These are phyloP conservation scores for Lentinula guzmanii DNA, from an alignment of 768 basidiomycete species.

Conservation along the genomic window DNA sequence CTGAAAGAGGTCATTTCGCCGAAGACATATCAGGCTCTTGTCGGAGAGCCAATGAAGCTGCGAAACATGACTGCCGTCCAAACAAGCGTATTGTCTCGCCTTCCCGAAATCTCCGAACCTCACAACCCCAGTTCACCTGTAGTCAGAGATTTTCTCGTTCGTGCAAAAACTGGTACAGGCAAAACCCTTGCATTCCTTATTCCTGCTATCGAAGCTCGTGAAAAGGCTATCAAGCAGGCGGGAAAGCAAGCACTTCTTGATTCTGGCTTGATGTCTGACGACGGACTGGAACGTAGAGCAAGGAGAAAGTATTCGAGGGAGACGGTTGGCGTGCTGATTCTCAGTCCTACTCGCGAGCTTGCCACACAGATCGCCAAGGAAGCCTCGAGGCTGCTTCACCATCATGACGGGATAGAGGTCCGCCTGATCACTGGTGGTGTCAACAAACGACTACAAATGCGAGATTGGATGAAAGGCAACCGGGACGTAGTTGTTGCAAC, in stretches of 20 bases:
- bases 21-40: conserved; percentile 53
- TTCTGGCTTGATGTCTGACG: conserved; percentile 30
- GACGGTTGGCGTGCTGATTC: conserved; percentile 67
- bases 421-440: conserved; percentile 75
- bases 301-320: conserved; percentile 31
- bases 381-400: conserved; percentile 56
- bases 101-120: conserved; percentile 63
- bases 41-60: conserved; percentile 57
- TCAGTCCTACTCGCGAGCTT: conserved; percentile 86
- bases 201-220: conserved; percentile 75
- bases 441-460: conserved; percentile 59
- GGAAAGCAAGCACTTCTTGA: conserved; percentile 34
- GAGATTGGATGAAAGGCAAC: conserved; percentile 54
- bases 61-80: conserved; percentile 79
- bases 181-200: conserved; percentile 88
- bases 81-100: conserved; percentile 64
- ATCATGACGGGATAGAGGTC: conserved; percentile 63
- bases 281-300: conserved; percentile 22
- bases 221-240: conserved; percentile 47
- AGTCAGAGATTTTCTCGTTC: conserved; percentile 71
- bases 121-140: conserved; percentile 25
- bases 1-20: conserved; percentile 32
- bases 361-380: conserved; percentile 89
- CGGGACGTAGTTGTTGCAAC: conserved; percentile 87
- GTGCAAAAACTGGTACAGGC: conserved; percentile 85